Conservation (phyloP, 2,329 filamentous ascomycete species). For the Pseudogymnoascus sp. region DNA sequence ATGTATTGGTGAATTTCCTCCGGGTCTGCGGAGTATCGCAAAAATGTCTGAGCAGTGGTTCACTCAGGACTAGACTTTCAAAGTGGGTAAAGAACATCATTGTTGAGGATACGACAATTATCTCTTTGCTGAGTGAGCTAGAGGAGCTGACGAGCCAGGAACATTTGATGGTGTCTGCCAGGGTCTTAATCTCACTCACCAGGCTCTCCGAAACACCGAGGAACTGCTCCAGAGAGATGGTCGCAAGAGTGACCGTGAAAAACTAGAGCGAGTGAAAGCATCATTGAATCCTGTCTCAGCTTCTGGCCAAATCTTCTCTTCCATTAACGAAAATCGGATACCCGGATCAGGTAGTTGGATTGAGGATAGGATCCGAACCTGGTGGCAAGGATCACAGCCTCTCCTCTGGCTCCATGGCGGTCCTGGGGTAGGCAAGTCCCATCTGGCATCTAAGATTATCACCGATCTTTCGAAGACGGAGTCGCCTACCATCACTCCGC, state of each 20-base stretch:
- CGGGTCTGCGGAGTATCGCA: not conserved
- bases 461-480: not conserved
- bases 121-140: not conserved
- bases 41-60: not conserved
- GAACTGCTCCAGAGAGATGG: not conserved
- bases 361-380: constrained; percentile 3
- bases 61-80: not conserved
- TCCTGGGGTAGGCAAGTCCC: constrained; percentile 5
- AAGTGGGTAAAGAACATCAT: not conserved
- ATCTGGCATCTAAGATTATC: constrained; percentile 5
- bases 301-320: not conserved
- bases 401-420: constrained; percentile 2
- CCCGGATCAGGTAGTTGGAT: constrained; percentile 8
- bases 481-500: not conserved
- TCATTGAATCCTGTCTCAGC: not conserved
- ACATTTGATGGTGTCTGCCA: not conserved
- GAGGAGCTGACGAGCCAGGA: not conserved
- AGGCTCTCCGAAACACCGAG: not conserved
- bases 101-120: not conserved
- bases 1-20: not conserved
- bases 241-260: not conserved
- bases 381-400: constrained; percentile 4
- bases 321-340: not conserved
- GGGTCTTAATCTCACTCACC: not conserved
- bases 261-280: not conserved